Percentiles rank a stretch among this genome's conserved stretches.
Conservation (phyloP, 345 rosid species). For the Luvunga scandens region DNA sequence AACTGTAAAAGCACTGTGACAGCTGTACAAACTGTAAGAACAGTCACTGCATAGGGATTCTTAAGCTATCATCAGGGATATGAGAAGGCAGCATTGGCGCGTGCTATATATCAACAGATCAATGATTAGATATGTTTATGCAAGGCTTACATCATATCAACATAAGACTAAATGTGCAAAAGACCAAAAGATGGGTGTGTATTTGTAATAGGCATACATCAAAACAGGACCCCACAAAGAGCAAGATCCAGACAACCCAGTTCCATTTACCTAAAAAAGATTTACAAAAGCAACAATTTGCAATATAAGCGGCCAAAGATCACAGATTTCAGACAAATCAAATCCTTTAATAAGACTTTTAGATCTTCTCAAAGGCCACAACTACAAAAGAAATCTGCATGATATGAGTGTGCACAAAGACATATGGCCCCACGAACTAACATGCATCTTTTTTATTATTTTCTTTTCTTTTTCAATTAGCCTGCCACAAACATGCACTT, state of each 20-base stretch:
- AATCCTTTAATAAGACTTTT: slow-evolving; percentile 1
- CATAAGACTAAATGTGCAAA: slow-evolving; percentile 6
- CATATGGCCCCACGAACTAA: slow-evolving; percentile 21
- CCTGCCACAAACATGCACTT: slow-evolving; percentile 20
- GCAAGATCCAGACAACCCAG: slow-evolving; percentile 25
- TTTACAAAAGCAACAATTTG: background rate
- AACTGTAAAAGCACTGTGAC: background rate
- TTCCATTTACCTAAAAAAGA: background rate
- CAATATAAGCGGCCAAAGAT: slow-evolving; percentile 8
- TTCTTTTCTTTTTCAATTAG: background rate
- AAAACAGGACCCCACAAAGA: slow-evolving; percentile 25
- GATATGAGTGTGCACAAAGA: background rate
- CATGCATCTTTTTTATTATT: slow-evolving; percentile 12
- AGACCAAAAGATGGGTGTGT: slow-evolving; percentile 14
- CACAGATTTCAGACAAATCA: background rate
- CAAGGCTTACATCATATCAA: slow-evolving; percentile 23
- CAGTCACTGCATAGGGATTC: slow-evolving; percentile 2
- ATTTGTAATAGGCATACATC: background rate
- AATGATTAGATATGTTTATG: slow-evolving; percentile 26
- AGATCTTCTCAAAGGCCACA: slow-evolving; percentile 26
- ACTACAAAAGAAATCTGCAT: slow-evolving; percentile 7
- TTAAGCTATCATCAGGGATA: background rate
- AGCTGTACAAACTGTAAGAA: background rate
- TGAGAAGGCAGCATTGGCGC: slow-evolving; percentile 25
- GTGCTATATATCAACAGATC: slow-evolving; percentile 13